Base-by-base conservation (phyloP, 2,329 filamentous ascomycete genomes). In the Davidsoniella australis region DNA sequence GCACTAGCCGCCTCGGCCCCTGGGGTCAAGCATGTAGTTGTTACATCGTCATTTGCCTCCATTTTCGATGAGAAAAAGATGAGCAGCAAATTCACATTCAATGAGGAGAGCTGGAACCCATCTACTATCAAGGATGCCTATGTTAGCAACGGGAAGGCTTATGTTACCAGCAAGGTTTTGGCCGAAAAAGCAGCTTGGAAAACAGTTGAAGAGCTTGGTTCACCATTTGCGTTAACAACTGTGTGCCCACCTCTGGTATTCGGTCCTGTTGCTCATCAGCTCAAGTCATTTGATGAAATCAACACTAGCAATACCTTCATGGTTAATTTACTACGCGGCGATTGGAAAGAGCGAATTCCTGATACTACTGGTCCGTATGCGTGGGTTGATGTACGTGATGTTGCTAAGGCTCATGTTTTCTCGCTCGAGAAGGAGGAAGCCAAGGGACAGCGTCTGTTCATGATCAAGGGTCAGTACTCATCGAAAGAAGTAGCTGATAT, bases 11-110 rank as follows among this genome's bases (percentile, higher is more conserved):
- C 68, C 53, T 55, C 73, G 60, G 59, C 72, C 1, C 72, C 72
- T 0, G 55, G 55, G 5, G 82, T 93, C 47, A 85, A 80, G 65
- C 73, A 80, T 53, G 81, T 93, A 12, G 78, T 82, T 50, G 61
- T 79, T 43, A 76, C 72, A 14, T 72, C 69, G 37, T 75, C 72
- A 33, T 75, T 76, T 59, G 72, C 72, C 17, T 65, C 72, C 53
- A 68, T 76, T 55, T 42, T 75, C 14, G 59, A 68, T 53, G 62
- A 64, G 38, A 55, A 58, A 14, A 53, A 68, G 57, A 48, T 47
- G 41, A 59, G 60, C 42, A 51, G 68, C 8, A 45, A 47, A 2
- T 53, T 45, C 26, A 61, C 60, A 24, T 75, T 68, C 55, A 65
- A 59, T 52, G 75, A 68, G 59, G 62, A 58, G 53, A 66, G 68